These are phyloP conservation scores for Arthonia radiata DNA, from an alignment of 495 filamentous ascomycete genomes.

Conservation along the genomic window DNA sequence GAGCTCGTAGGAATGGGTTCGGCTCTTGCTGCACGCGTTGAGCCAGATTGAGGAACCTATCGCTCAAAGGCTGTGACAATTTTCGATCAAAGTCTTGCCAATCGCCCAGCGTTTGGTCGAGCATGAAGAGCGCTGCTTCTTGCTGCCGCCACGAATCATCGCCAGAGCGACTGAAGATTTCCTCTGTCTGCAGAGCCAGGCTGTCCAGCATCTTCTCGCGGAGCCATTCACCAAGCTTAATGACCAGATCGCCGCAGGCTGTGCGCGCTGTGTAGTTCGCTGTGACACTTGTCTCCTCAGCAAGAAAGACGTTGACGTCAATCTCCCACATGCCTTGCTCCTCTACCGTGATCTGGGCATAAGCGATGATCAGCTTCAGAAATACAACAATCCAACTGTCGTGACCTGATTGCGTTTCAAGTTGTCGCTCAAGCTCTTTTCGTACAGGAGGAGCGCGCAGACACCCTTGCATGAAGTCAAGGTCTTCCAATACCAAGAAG, in stretches of 20 bases:
- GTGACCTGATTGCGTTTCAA: constrained; percentile 28
- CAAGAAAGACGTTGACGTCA: constrained; percentile 82
- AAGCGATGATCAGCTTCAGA: constrained; percentile 54
- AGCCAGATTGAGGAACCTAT: constrained; percentile 2
- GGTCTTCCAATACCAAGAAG: constrained; percentile 71
- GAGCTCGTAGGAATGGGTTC: constrained; percentile 61
- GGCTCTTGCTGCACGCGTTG: constrained; percentile 18
- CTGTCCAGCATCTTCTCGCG: constrained; percentile 42
- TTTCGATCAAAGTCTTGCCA: constrained; percentile 51
- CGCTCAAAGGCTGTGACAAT: constrained; percentile 44
- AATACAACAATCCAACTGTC: constrained; percentile 57
- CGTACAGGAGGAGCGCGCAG: constrained; percentile 64
- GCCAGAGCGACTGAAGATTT: constrained; percentile 8
- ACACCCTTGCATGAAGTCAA: constrained; percentile 78
- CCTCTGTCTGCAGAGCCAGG: constrained; percentile 34
- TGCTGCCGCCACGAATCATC: constrained; percentile 32
- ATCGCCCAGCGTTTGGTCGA: constrained; percentile 59
- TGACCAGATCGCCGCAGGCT: constrained; percentile 68
- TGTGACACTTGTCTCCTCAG: constrained; percentile 86
- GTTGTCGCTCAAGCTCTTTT: constrained; percentile 52
- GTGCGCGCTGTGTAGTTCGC: constrained; percentile 87
- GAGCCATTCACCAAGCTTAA: constrained; percentile 87
- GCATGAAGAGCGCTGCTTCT: constrained; percentile 61
- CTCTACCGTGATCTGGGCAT: constrained; percentile 78
- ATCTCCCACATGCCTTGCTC: constrained; percentile 92